Percentiles rank a stretch among this genome's conserved stretches.
Evolutionary conservation across 2,329 filamentous ascomycete species (phyloP).

Genomic region (Podosphaera aphanis): DNA sequence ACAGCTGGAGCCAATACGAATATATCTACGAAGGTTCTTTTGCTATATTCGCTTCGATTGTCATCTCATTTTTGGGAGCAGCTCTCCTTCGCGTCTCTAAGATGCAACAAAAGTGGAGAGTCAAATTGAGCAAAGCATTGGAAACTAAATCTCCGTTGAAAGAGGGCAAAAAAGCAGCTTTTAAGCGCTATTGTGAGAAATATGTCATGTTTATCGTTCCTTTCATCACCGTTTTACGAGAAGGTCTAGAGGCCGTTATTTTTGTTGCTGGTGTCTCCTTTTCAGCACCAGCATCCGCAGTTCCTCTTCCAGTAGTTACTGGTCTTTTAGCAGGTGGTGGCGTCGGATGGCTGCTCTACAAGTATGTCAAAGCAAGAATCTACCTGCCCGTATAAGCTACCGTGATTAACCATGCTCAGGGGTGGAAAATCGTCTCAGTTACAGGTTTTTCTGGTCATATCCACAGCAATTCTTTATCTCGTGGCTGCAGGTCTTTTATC

Average conservation of each 20-base stretch:
- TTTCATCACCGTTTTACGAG: conserved; percentile 68
- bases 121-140: conserved; percentile 52
- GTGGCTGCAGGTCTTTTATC: conserved; percentile 68
- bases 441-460: conserved; percentile 59
- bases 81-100: conserved; percentile 63
- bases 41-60: conserved; percentile 46
- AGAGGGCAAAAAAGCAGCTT: conserved; percentile 15
- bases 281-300: conserved; percentile 46
- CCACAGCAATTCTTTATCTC: conserved; percentile 65
- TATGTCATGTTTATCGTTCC: conserved; percentile 73
- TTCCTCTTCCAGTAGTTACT: conserved; percentile 47
- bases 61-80: conserved; percentile 63
- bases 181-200: conserved; percentile 47
- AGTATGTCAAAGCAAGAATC: conserved; percentile 25
- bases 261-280: conserved; percentile 72
- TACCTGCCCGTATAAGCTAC: not conserved
- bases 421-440: conserved; percentile 41
- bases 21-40: conserved; percentile 67
- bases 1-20: conserved; percentile 45
- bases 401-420: conserved; percentile 14
- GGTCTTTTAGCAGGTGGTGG: conserved; percentile 43
- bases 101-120: conserved; percentile 68
- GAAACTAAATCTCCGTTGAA: conserved; percentile 19
- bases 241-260: conserved; percentile 67
- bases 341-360: conserved; percentile 57